Percentiles rank a stretch among this genome's conserved stretches.
These are phyloP conservation scores for Calonectria leucothoes DNA, from an alignment of 2,329 filamentous ascomycete species.

Conservation along the genomic window DNA sequence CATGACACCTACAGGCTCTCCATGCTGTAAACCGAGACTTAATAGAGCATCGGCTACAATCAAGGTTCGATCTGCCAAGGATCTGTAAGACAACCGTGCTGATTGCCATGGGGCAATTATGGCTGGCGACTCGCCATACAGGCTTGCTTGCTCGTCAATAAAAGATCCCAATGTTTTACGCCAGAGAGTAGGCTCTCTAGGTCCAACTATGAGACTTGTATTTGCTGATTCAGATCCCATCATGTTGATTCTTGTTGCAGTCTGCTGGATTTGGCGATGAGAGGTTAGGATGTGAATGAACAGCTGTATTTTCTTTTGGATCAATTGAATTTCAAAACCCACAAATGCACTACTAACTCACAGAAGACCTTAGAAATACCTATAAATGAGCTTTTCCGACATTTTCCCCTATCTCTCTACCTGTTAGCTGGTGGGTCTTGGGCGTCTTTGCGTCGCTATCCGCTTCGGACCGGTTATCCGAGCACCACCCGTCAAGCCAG, in stretches of 20 bases:
- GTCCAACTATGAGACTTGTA: not conserved
- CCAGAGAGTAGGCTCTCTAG: slow-evolving; percentile 4
- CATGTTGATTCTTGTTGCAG: not conserved
- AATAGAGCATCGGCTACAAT: slow-evolving; percentile 28
- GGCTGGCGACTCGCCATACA: slow-evolving; percentile 9
- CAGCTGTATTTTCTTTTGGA: too few relatives aligned
- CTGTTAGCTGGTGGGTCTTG: not conserved
- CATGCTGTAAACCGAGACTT: slow-evolving; percentile 8
- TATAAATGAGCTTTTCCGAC: slow-evolving; percentile 1
- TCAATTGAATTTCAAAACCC: not conserved
- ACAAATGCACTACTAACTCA: too few relatives aligned
- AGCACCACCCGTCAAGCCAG: not conserved
- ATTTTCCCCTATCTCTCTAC: not conserved
- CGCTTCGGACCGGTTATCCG: not conserved
- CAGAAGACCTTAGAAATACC: not conserved
- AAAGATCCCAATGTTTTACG: slow-evolving; percentile 8
- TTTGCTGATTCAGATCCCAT: not conserved
- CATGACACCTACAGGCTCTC: slow-evolving; percentile 27
- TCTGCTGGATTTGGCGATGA: not conserved
- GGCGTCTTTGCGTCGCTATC: not conserved
- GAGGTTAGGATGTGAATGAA: too few relatives aligned
- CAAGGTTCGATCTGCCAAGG: slow-evolving; percentile 21
- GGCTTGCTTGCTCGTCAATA: slow-evolving; percentile 11
- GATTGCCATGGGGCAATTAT: slow-evolving; percentile 26
- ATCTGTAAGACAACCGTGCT: slow-evolving; percentile 12